phyloP scores from a whole-genome alignment of 2,329 filamentous ascomycete genomes.

The Venturia oleaginea region DNA sequence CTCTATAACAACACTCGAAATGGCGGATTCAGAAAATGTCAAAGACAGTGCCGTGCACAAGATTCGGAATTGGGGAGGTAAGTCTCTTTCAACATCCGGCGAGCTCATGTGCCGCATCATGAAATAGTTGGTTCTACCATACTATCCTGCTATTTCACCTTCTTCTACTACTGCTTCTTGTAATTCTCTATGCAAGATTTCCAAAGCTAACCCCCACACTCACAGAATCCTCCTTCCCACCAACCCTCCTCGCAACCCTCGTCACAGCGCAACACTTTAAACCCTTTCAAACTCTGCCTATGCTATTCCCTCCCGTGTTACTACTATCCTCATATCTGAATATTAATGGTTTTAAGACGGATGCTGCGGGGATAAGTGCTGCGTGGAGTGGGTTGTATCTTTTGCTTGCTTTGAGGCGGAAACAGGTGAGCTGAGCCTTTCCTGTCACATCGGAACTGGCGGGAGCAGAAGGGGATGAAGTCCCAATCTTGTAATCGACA shows the following conservation, averaged over 20 bases:
- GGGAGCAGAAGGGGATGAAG: too few relatives aligned
- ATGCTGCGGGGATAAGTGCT: constrained; percentile 53
- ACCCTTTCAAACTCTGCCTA: constrained; percentile 56
- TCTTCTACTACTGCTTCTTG: background rate
- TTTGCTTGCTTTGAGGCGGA: constrained; percentile 51
- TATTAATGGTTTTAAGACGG: constrained; percentile 51
- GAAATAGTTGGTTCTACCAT: background rate
- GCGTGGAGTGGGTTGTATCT: constrained; percentile 58
- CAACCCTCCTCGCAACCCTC: constrained; percentile 55
- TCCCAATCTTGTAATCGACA: background rate
- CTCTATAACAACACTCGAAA: constrained; percentile 17
- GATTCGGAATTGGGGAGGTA: constrained; percentile 18
- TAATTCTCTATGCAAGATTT: background rate
- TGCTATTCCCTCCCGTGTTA: constrained; percentile 58
- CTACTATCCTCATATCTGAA: constrained; percentile 60
- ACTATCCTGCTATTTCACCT: background rate
- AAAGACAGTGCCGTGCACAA: constrained; percentile 15
- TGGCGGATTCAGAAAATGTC: constrained; percentile 32
- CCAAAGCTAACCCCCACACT: constrained; percentile 11
- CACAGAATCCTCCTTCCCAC: constrained; percentile 54
- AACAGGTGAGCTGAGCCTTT: constrained; percentile 26
- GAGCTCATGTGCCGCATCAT: background rate
- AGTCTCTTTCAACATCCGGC: background rate
- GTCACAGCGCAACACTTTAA: constrained; percentile 57
- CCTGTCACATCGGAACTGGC: background rate